Base-by-base conservation (phyloP, 2,329 filamentous ascomycete genomes). In the Sordariomycetes sp. region DNA sequence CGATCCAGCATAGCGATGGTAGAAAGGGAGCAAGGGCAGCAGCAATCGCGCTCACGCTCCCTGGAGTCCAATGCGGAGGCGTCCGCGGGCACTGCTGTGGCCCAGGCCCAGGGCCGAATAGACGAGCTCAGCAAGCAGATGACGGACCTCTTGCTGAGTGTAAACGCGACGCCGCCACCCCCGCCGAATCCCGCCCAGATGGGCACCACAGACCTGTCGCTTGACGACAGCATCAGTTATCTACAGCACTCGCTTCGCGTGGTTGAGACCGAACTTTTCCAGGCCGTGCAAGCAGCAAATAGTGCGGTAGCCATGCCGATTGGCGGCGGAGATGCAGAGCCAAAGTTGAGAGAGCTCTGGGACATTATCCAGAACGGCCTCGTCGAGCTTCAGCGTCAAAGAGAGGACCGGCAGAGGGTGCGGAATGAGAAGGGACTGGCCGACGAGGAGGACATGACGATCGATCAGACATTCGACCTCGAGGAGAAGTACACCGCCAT, bases 201-300 rank as follows among this genome's bases (percentile, higher is more conserved):
- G 12, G 46, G 35, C 16, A 28, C 46, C 1, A 48, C 78, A 1
- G 79, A 79, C 5, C 76, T 78, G 52, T 80, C 79, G 28, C 70
- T 89, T 6, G 79, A 87, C 53, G 80, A 83, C 28, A 90, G 94
- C 64, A 73, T 91, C 50, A 72, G 76, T 53, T 89, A 89, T 64
- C 76, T 91, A 62, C 80, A 88, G 62, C 75, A 82, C 32, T 80
- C 79, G 2, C 70, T 90, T 55, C 74, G 76, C 48, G 72, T 72
- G 8, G 65, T 83, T 3, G 77, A 79, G 55, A 65, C 69, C 7
- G 73, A 78, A 54, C 61, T 80, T n/a, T 66, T 68, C 22, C 71
- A 68, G 48, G 70, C 68, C 35, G 61, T 68, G 22, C 66, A 75
- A 16, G 61, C 65, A 22, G 65, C 69, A 3, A 68, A 62, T 18